Evolutionary conservation across 441 rosid genomes (phyloP), one percentile per base, ranked within the genome.

Genomic region (Croton setiger): DNA sequence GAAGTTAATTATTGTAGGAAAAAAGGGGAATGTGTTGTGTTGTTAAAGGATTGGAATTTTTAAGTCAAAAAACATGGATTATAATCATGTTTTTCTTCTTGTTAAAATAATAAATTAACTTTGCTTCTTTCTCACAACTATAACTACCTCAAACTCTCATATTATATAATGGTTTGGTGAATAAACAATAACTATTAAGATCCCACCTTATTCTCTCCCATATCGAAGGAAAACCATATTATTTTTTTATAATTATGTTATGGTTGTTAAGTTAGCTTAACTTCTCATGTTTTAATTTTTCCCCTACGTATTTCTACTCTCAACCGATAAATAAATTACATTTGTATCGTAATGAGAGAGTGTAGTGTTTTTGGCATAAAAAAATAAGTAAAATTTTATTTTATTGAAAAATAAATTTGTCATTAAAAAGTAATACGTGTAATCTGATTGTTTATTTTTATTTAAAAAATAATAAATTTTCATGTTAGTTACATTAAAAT

Each of bases 81-180:
- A 66, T 57, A 68, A 77, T 83, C 75, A 75, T 83, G n/a, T 48
- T 72, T 67, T 20, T 65, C 17, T 54, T 51, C 62, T 45, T 31
- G 11, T 9, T 59, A 8, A 27, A 27, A 27, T 27, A 27, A 27
- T 27, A 27, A 27, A 27, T 27, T 0, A 27, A 27, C 72, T 52
- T 84, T 84, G 84, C 88, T 82, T 84, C 74, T 76, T 78, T 67
- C 66, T 68, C 76, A 84, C 86, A 73, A 57, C 79, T 77, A 69
- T 77, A 84, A 84, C 85, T 9, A 83, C 81, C 77, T 69, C 67
- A 61, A 59, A 21, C 21, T 73, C 78, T 33, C 23, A 47, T 36
- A 23, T 23, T 51, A 64, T 59, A 77, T 21, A 63, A 43, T 47
- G 82, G 74, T 80, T 27, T 64, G 83, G 84, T 80, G 77, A 71